Percentiles rank a stretch among this genome's conserved stretches.
Conservation (phyloP, 108 stramenopile species). For the Cafeteria roenbergensis region DNA sequence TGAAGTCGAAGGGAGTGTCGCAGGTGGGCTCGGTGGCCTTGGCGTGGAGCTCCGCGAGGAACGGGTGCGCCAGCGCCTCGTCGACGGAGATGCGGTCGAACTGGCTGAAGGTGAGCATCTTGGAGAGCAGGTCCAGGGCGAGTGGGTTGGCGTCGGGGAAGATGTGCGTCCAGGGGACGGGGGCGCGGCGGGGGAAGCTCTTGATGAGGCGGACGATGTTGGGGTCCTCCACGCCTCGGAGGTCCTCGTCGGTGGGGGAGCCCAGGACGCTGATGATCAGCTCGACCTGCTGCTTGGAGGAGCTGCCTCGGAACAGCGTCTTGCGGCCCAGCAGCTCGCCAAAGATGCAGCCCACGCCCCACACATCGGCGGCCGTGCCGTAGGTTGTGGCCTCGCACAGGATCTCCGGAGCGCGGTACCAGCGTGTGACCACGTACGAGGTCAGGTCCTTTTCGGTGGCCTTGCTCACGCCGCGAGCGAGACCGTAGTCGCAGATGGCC, state of each 20-base stretch:
- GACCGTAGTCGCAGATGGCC: slow-evolving; percentile 34
- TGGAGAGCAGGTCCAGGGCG: slow-evolving; percentile 35
- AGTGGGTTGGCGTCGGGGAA: slow-evolving; percentile 1
- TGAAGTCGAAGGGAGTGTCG: slow-evolving; percentile 20
- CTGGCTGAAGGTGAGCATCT: slow-evolving; percentile 41
- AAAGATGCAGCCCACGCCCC: slow-evolving; percentile 32
- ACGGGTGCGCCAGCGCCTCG: slow-evolving; percentile 43
- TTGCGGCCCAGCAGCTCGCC: slow-evolving; percentile 27
- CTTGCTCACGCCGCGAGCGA: slow-evolving; percentile 24
- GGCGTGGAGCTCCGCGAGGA: slow-evolving; percentile 32
- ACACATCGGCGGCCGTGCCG: slow-evolving; percentile 26
- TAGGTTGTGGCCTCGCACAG: slow-evolving; percentile 15
- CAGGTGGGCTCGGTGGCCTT: slow-evolving; percentile 17
- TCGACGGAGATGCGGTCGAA: slow-evolving; percentile 33
- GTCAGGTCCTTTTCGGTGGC: not conserved
- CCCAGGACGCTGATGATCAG: not conserved
- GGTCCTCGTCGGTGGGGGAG: not conserved
- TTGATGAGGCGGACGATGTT: not conserved
- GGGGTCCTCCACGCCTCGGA: not conserved
- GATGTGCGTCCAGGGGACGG: not conserved
- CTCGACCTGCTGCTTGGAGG: slow-evolving; percentile 19
- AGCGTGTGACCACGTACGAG: slow-evolving; percentile 18
- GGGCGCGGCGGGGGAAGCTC: not conserved
- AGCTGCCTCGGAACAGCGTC: slow-evolving; percentile 30
- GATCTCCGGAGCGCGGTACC: slow-evolving; percentile 25